phyloP scores from a whole-genome alignment of 1,139 yeast species.

The Zygoascus meyerae region DNA sequence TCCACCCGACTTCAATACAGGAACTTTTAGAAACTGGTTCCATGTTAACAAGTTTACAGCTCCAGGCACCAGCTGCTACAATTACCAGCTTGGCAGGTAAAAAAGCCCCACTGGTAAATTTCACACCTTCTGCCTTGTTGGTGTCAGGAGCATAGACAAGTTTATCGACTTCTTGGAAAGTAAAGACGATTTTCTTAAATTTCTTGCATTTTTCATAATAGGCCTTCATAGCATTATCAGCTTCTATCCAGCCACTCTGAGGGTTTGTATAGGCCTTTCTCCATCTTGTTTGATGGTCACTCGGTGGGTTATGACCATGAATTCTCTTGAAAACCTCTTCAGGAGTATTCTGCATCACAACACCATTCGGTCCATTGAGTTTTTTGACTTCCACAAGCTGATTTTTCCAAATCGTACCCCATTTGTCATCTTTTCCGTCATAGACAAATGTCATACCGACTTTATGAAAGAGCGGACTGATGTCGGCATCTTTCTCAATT shows the following conservation, averaged over 20 bases:
- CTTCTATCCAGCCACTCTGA: slow-evolving; percentile 11
- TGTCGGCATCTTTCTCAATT: slow-evolving; percentile 9
- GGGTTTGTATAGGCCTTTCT: slow-evolving; percentile 10
- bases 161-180: slow-evolving; percentile 10
- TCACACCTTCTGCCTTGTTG: slow-evolving; percentile 9
- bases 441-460: slow-evolving; percentile 14
- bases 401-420: slow-evolving; percentile 12
- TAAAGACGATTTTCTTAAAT: slow-evolving; percentile 7
- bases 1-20: slow-evolving; percentile 13
- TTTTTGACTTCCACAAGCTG: slow-evolving; percentile 4
- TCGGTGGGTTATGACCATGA: slow-evolving; percentile 4
- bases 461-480: slow-evolving; percentile 8
- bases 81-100: slow-evolving; percentile 6
- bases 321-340: slow-evolving; percentile 10
- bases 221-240: slow-evolving; percentile 11
- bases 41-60: slow-evolving; percentile 11
- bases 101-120: slow-evolving; percentile 4
- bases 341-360: slow-evolving; percentile 8
- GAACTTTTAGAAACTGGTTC: slow-evolving; percentile 9
- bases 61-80: slow-evolving; percentile 14
- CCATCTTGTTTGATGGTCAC: slow-evolving; percentile 7
- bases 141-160: slow-evolving; percentile 6
- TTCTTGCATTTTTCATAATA: slow-evolving; percentile 10
- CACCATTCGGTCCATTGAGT: slow-evolving; percentile 1
- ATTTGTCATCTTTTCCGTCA: slow-evolving; percentile 11